Base-by-base conservation (phyloP, 2,329 filamentous ascomycete genomes). In the Thyridium curvatum region DNA sequence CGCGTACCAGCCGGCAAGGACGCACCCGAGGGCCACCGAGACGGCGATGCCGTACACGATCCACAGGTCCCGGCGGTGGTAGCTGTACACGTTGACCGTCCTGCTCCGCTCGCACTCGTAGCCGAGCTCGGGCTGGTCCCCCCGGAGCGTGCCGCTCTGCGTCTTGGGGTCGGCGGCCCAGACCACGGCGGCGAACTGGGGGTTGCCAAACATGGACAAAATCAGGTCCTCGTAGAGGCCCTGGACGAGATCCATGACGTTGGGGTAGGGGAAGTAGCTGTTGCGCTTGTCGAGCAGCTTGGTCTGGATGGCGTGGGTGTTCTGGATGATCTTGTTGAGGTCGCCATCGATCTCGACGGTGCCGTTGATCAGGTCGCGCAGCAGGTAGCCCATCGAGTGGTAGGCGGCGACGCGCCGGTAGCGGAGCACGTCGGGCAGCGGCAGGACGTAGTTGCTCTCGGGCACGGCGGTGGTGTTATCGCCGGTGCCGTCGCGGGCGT, bases 241-340 rank as follows among this genome's bases (percentile, higher is more conserved):
- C 35, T 58, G 53, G 18, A 66, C 43, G 8, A 46, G 39, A 1
- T 45, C n/a, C 13, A 41, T 35, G 4, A 66, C 43, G 29, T 62
- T 45, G 2, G 49, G 30, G 10, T 46, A 46, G 2, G 58, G 49
- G 17, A 63, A 54, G 39, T 53, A 60, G 30, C 60, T 56, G 6
- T 46, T 56, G 2, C 46, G 33, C 16, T 43, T 53, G 45, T 64
- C 52, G 14, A 71, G 53, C 2, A 73, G 53, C n/a, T 57, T 56
- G 2, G 68, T 71, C 41, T 65, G 63, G 8, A 64, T 54, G 14
- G 64, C 57, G 4, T 62, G 54, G 0, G 59, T 58, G 35, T 52
- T 52, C 18, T 47, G 52, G 8, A 59, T 48, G 4, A 53, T 48
- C 38, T 46, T 51, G 31, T 47, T 38, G 13, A 60, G 42, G 2